phyloP scores from a whole-genome alignment of 148 eudicot genomes.

The Chenopodium berlandieri region DNA sequence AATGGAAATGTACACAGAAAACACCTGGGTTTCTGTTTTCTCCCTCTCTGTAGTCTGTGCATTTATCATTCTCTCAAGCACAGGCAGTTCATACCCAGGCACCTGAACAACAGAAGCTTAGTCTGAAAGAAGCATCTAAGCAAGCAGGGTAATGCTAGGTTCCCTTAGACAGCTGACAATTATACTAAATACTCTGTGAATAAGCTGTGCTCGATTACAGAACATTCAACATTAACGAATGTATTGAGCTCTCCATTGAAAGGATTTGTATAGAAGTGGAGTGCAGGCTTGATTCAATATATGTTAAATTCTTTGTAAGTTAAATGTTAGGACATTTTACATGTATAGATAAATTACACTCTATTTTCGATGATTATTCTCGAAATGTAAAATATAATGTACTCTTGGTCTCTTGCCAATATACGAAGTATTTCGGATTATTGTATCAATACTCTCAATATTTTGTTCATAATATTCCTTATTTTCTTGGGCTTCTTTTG shows the following conservation, averaged over 20 bases:
- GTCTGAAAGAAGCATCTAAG: not conserved
- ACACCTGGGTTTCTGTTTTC: slow-evolving; percentile 94
- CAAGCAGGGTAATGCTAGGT: slow-evolving; percentile 10
- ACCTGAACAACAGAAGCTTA: slow-evolving; percentile 35
- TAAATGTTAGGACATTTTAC: not conserved
- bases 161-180: slow-evolving; percentile 12
- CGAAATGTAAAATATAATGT: not conserved
- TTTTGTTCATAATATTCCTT: no score
- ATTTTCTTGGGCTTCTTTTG: no score
- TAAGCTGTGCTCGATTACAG: not conserved
- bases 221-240: not conserved
- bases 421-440: no score
- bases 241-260: not conserved
- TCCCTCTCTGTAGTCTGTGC: slow-evolving; percentile 98
- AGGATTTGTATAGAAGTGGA: slow-evolving; percentile 14
- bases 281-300: not conserved
- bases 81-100: slow-evolving; percentile 60
- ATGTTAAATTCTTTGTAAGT: slow-evolving; percentile 2
- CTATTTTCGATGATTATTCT: not conserved
- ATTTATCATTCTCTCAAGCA: slow-evolving; percentile 87
- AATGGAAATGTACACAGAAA: slow-evolving; percentile 97
- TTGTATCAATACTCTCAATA: no score
- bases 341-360: not conserved
- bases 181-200: not conserved
- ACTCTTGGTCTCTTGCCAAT: not conserved